A percentile compares a stretch with the other conserved stretches of the same genome.
Conservation (phyloP, 1,284 basidiomycete species). For the Anthracocystis panici-leucophaei region DNA sequence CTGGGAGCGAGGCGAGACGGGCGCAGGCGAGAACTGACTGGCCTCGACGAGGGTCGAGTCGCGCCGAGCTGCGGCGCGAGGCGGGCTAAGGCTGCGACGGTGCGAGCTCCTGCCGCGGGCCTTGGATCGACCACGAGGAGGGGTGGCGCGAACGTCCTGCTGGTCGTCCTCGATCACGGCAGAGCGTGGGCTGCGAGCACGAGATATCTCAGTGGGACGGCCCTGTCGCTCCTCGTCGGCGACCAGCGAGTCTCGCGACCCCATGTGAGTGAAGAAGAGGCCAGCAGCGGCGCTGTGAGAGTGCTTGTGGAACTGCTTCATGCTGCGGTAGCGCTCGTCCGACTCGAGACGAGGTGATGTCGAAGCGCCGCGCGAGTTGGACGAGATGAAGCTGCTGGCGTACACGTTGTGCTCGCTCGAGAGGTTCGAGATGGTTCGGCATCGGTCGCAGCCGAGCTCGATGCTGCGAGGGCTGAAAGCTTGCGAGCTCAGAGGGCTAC, state of each 20-base stretch:
- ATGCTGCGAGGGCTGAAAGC: constrained; percentile 42
- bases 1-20: constrained; percentile 42
- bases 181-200: constrained; percentile 16
- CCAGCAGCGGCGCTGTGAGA: constrained; percentile 57
- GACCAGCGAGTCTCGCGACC: constrained; percentile 25
- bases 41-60: constrained; percentile 15
- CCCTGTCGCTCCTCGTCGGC: constrained; percentile 26
- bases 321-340: constrained; percentile 41
- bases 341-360: constrained; percentile 29
- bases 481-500: constrained; percentile 43
- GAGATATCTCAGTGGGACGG: constrained; percentile 19
- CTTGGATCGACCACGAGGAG: constrained; percentile 56
- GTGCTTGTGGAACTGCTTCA: constrained; percentile 55
- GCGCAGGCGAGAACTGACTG: constrained; percentile 19
- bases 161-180: constrained; percentile 11
- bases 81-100: constrained; percentile 55
- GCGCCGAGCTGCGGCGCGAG: constrained; percentile 52
- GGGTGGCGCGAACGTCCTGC: constrained; percentile 41
- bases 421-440: constrained; percentile 49
- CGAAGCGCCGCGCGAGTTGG: constrained; percentile 33
- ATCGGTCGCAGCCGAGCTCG: constrained; percentile 49
- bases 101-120: constrained; percentile 55
- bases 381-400: constrained; percentile 39
- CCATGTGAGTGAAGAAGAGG: constrained; percentile 51
- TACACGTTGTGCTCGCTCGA: constrained; percentile 49